A percentile compares a stretch with the other conserved stretches of the same genome.
Conservation (phyloP, 495 filamentous ascomycete species). For the Pyronema domesticum region DNA sequence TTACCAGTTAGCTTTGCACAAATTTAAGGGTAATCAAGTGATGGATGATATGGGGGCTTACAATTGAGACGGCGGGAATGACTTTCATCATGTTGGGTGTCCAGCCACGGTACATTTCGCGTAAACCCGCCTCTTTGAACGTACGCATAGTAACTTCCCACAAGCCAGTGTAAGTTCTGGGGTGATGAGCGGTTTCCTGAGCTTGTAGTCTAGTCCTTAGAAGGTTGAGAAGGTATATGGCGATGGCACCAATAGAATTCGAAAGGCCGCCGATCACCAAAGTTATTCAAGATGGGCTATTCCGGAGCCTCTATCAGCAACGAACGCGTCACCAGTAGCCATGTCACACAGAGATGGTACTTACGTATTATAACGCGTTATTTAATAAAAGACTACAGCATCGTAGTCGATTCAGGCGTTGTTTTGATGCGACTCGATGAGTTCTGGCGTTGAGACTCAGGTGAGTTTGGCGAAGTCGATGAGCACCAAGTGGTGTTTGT, state of each 20-base stretch:
- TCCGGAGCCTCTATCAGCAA: too few species aligned
- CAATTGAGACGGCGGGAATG: constrained; percentile 88
- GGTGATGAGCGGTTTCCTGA: constrained; percentile 84
- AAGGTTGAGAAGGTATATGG: constrained; percentile 90
- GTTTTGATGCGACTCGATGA: too few species aligned
- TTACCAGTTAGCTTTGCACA: not conserved
- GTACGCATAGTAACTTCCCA: constrained; percentile 72
- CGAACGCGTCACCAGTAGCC: too few species aligned
- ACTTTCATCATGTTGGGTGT: constrained; percentile 98
- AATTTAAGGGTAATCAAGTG: constrained; percentile 8
- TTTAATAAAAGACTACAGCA: too few species aligned
- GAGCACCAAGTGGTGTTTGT: too few species aligned
- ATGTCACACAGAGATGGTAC: too few species aligned
- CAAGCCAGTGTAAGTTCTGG: constrained; percentile 73
- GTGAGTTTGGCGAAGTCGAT: too few species aligned
- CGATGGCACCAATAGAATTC: constrained; percentile 51
- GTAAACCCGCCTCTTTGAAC: constrained; percentile 59
- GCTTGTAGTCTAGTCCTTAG: constrained; percentile 85
- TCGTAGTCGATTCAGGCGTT: too few species aligned
- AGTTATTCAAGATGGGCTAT: too few species aligned
- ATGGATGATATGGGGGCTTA: constrained; percentile 9
- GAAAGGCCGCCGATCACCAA: too few species aligned
- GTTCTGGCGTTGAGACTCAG: too few species aligned
- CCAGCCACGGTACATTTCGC: constrained; percentile 83
- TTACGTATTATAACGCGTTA: too few species aligned